Evolutionary conservation across 2,329 filamentous ascomycete genomes (phyloP).

Genomic region (Cryoendolithus antarcticus): DNA sequence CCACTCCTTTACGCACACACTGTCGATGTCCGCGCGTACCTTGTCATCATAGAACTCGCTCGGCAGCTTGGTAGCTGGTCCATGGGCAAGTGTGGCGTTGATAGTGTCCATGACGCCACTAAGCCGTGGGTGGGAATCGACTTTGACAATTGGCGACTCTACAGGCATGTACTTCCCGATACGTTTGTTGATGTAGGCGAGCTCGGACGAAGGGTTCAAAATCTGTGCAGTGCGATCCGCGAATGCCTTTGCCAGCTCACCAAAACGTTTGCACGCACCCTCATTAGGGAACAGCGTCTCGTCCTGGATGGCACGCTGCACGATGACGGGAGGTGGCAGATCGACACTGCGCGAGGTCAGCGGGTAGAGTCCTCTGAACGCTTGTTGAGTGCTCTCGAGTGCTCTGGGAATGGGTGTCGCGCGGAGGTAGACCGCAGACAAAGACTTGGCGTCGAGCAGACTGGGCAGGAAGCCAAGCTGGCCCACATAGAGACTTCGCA

Average conservation of each 20-base stretch:
- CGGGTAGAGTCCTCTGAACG: conserved; percentile 38
- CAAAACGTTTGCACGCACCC: conserved; percentile 35
- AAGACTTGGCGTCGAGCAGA: conserved; percentile 25
- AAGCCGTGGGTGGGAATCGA: conserved; percentile 72
- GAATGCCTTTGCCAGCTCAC: conserved; percentile 35
- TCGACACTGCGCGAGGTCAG: conserved; percentile 28
- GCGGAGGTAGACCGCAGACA: conserved; percentile 31
- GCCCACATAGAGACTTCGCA: conserved; percentile 38
- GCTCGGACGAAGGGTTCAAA: conserved; percentile 54
- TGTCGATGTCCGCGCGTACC: conserved; percentile 55
- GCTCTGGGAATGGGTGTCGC: conserved; percentile 39
- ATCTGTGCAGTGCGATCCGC: conserved; percentile 34
- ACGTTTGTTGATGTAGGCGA: conserved; percentile 67
- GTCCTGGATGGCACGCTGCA: conserved; percentile 32
- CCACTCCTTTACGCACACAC: conserved; percentile 82
- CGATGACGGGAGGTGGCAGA: conserved; percentile 32
- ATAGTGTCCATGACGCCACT: conserved; percentile 91
- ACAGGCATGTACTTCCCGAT: conserved; percentile 80
- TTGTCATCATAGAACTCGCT: conserved; percentile 75
- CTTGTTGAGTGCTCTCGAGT: conserved; percentile 38
- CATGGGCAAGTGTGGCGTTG: conserved; percentile 79
- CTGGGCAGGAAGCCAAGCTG: conserved; percentile 37
- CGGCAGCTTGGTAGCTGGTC: conserved; percentile 64
- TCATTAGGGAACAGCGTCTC: conserved; percentile 41
- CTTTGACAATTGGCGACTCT: conserved; percentile 52